Base-by-base conservation (phyloP, 2,329 filamentous ascomycete species). In the Calonectria henricotiae region DNA sequence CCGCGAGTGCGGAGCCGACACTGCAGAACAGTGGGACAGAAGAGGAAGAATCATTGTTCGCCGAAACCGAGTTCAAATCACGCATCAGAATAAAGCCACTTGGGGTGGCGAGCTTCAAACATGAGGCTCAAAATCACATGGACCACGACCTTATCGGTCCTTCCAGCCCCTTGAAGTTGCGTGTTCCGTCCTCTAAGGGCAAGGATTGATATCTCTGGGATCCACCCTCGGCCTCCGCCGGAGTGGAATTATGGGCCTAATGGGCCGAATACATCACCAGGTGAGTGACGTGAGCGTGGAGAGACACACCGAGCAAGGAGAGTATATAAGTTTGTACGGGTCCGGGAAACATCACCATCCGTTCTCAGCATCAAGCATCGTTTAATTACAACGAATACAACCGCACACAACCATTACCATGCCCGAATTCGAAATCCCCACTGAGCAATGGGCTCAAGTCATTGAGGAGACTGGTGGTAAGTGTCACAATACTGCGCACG, bases 361-460 rank as follows among this genome's bases (percentile, higher is more conserved):
- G 27, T 58, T 58, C 41, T 46, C 49, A 41, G 12, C 49, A 61
- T 61, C 35, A 4, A 68, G 11, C 44, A 54, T 30, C 32, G 30
- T 64, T 9, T 15, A 23, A 39, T 54, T 44, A 55, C 39, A 41
- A 47, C 41, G 32, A 23, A 17, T 44, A 37, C 46, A 43, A 58
- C 35, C 15, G 43, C 15, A 60, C 25, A 11, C 15, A 58, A 49
- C 6, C 25, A 60, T 60, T 35, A 49, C 8, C 43, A 68, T 68
- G 67, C 25, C 44, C 27, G 43, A 43, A 49, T 68, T 61, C 46
- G 67, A 69, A 41, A 69, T 69, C 35, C 67, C 67, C 43, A 54
- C 61, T 39, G 67, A 69, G 35, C 67, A 69, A 62, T 69, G 67
- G 67, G 67, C 67, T 15, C 67, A 69, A 51, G 67, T 69, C 44